A percentile compares a stretch with the other conserved stretches of the same genome.
Evolutionary conservation across 495 filamentous ascomycete genomes (phyloP).

Genomic region (Aspergillus carlsbadensis): DNA sequence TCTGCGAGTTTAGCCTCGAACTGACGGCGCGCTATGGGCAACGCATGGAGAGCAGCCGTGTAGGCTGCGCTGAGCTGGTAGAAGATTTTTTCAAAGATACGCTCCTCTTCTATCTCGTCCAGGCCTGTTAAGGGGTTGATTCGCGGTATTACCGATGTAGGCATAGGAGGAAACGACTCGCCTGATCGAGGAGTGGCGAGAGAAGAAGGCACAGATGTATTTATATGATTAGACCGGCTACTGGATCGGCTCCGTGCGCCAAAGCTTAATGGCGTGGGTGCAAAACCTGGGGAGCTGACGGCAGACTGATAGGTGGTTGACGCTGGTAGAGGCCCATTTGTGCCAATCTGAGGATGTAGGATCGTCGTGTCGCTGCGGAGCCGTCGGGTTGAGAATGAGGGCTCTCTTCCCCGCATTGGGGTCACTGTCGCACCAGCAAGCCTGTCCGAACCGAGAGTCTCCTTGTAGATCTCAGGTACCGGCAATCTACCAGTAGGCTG

Average conservation of each 20-base stretch:
- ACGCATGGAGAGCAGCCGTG: slow-evolving; percentile 61
- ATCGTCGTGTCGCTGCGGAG: slow-evolving; percentile 62
- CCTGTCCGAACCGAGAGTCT: slow-evolving; percentile 23
- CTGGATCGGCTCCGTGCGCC: slow-evolving; percentile 49
- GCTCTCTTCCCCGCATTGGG: slow-evolving; percentile 54
- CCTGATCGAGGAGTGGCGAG: slow-evolving; percentile 72
- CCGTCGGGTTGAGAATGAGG: slow-evolving; percentile 47
- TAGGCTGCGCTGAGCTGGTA: slow-evolving; percentile 65
- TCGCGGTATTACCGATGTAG: slow-evolving; percentile 37
- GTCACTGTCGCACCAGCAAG: slow-evolving; percentile 55
- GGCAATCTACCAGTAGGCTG: slow-evolving; percentile 25
- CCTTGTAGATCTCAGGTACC: slow-evolving; percentile 27
- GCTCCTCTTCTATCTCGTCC: slow-evolving; percentile 72
- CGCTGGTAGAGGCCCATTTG: slow-evolving; percentile 26
- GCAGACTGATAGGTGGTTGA: slow-evolving; percentile 27
- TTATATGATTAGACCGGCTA: slow-evolving; percentile 50
- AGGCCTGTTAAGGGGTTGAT: slow-evolving; percentile 52
- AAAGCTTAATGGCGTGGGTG: slow-evolving; percentile 34
- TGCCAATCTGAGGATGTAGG: slow-evolving; percentile 51
- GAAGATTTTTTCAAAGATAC: slow-evolving; percentile 78
- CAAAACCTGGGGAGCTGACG: slow-evolving; percentile 36
- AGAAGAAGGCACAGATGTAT: slow-evolving; percentile 45
- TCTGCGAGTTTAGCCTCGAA: slow-evolving; percentile 51
- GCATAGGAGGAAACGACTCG: slow-evolving; percentile 69
- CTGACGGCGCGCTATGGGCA: slow-evolving; percentile 64